Conservation (phyloP, 2,329 filamentous ascomycete genomes). For the Fusarium guadeloupense region DNA sequence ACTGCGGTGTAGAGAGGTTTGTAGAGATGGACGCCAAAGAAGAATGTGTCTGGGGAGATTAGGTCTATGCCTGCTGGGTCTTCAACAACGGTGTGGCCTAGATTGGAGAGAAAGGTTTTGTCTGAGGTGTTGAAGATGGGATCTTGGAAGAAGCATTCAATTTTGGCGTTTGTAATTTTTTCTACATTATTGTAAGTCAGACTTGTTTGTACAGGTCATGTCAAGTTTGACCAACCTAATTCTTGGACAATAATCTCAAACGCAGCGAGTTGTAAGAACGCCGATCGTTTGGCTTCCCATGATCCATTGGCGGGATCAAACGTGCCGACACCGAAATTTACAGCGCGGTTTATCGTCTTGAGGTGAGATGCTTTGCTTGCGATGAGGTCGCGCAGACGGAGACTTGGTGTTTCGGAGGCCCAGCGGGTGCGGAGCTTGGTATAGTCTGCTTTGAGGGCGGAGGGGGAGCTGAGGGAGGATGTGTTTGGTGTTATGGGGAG, state of each 20-base stretch:
- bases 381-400: constrained; percentile 49
- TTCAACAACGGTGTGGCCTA: constrained; percentile 63
- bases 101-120: constrained; percentile 60
- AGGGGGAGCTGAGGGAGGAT: constrained; percentile 28
- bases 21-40: constrained; percentile 72
- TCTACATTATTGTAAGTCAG: constrained; percentile 26
- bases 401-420: constrained; percentile 41
- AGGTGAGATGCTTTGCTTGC: constrained; percentile 29
- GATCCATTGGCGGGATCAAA: constrained; percentile 61
- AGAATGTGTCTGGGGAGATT: constrained; percentile 59
- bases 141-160: constrained; percentile 63
- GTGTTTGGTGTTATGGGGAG: constrained; percentile 16
- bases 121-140: constrained; percentile 61
- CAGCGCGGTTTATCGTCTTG: constrained; percentile 45
- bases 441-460: constrained; percentile 47
- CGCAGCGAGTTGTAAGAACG: constrained; percentile 63
- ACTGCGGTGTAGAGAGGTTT: constrained; percentile 61
- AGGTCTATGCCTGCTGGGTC: constrained; percentile 62
- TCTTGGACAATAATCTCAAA: constrained; percentile 59
- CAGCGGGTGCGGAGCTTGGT: constrained; percentile 41
- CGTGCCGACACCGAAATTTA: constrained; percentile 65
- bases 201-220: background rate
- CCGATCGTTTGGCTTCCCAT: constrained; percentile 56
- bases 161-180: constrained; percentile 34
- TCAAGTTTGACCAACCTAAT: constrained; percentile 50